Percentiles rank a stretch among this genome's conserved stretches.
Evolutionary conservation across 2,329 filamentous ascomycete genomes (phyloP).

Genomic region (Dactylellina cionopaga): DNA sequence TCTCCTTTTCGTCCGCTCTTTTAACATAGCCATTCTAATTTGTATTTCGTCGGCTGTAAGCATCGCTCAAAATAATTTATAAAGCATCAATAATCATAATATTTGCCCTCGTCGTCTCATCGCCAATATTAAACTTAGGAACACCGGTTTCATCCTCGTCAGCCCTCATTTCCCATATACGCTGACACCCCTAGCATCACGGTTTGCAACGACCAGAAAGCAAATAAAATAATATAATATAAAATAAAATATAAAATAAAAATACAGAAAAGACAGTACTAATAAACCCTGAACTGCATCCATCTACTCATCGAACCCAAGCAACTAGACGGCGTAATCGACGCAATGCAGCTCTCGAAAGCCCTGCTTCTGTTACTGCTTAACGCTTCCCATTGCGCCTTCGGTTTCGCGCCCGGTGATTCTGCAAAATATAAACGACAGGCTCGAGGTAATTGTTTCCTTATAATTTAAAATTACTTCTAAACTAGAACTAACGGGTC

Average conservation of each 20-base stretch:
- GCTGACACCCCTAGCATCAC: too few species aligned
- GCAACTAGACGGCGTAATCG: too few species aligned
- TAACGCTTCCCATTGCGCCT: constrained; percentile 1
- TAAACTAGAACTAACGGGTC: neutral
- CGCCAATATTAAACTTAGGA: too few species aligned
- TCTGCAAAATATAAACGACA: constrained; percentile 19
- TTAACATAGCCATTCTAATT: neutral
- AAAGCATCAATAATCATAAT: too few species aligned
- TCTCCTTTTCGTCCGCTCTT: neutral
- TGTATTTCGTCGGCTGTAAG: neutral
- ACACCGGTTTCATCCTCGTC: too few species aligned
- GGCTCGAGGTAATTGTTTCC: constrained; percentile 17
- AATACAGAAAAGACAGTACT: neutral
- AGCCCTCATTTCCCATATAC: too few species aligned
- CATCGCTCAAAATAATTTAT: too few species aligned
- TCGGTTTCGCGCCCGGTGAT: constrained; percentile 6
- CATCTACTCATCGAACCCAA: neutral
- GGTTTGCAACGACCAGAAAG: too few species aligned
- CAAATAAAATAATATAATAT: too few species aligned
- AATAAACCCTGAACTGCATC: too few species aligned
- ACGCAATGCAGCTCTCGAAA: constrained; percentile 31
- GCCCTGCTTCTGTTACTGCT: constrained; percentile 27
- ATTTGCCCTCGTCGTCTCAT: too few species aligned
- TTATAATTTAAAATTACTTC: neutral
- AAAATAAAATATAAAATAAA: neutral